Base-by-base conservation (phyloP, 2,329 filamentous ascomycete genomes). In the Leptographium radiaticola region DNA sequence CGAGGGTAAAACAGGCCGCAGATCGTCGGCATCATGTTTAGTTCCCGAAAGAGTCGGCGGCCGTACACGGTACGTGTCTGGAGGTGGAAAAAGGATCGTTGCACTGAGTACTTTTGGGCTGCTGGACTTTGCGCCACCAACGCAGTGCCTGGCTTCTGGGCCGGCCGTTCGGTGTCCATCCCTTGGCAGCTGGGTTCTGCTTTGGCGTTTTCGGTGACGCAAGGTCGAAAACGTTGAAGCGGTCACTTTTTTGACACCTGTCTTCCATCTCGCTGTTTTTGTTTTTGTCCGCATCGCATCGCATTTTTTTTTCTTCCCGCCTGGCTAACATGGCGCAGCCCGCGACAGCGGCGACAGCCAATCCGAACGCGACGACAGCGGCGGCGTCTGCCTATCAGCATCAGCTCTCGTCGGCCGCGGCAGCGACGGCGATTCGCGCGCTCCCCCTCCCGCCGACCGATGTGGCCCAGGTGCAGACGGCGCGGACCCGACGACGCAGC, bases 401-500 rank as follows among this genome's bases (percentile, higher is more conserved):
- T 68, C 76, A 85, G 64, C 82, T 95, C 45, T 94, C 90, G 43
- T 84, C 86, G 39, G 87, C 90, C 8, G 91, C 91, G 13, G 90
- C 91, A 8, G 89, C 89, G 16, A 83, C 89, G 33, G 90, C 90
- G 48, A 76, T 97, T 55, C 83, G 85, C 64, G 86, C 85, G 47
- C 81, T 86, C 60, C 84, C 88, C 11, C 83, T 83, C 51, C 83
- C 86, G 2, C 89, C 89, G 25, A 91, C 84, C 51, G 83, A 83
- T 61, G 84, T 95, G 54, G 84, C 81, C 66, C 81, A 89, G 64
- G 81, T 94, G 46, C 86, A 95, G 68, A 95, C 91, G 7, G 95
- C 91, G 72, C 86, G 90, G 64, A 90, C 86, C 64, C 67, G 81
- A 56, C 81, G 88, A 61, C 81, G 89, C 57, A 82, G 77, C 67